Base-by-base conservation (phyloP, 1,284 basidiomycete genomes). In the Ganoderma leucocontextum region DNA sequence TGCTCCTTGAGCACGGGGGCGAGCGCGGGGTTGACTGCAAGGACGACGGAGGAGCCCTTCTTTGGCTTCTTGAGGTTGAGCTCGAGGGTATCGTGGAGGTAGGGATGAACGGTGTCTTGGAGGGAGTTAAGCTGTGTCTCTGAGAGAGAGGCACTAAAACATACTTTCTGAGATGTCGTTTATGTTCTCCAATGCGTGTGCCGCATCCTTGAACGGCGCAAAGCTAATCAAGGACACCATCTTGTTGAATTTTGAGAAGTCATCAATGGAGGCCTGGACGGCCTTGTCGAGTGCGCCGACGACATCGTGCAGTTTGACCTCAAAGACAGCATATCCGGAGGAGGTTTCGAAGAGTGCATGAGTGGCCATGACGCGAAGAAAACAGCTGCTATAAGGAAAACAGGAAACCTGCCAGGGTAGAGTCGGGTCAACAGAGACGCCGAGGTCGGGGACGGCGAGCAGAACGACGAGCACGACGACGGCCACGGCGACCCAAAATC, bases 161-260 rank as follows among this genome's bases (percentile, higher is more conserved):
- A 33, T 13, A 96, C 97, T 96, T 86, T 99, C 97, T 6, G 97
- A 99, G 19, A 99, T 84, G 82, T 99, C 97, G 79, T 99, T 98
- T 67, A 93, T 93, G 77, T 98, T 98, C 83, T 99, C 96, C 73
- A 99, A 85, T 36, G 97, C 98, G 80, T 99, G 94, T 1, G 95
- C 96, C 49, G 97, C 96, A 73, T 87, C 96, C 81, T 95, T 96
- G 87, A 98, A 99, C 1, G 98, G 97, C 68, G 92, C 88, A 85
- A 99, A 99, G 78, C 94, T 97, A 80, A 94, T 82, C 76, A 99
- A 85, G 77, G 91, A 87, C 74, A 99, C 94, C 94, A 98, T 97
- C 86, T 97, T 96, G 74, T 89, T 87, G 81, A 99, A 99, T 80
- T 95, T 96, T 78, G 91, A 86, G 76, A 97, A 85, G 82, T 99